Evolutionary conservation across 2,329 filamentous ascomycete species (phyloP), one percentile per base, ranked within the genome.

Genomic region (Colletotrichum zoysiae): DNA sequence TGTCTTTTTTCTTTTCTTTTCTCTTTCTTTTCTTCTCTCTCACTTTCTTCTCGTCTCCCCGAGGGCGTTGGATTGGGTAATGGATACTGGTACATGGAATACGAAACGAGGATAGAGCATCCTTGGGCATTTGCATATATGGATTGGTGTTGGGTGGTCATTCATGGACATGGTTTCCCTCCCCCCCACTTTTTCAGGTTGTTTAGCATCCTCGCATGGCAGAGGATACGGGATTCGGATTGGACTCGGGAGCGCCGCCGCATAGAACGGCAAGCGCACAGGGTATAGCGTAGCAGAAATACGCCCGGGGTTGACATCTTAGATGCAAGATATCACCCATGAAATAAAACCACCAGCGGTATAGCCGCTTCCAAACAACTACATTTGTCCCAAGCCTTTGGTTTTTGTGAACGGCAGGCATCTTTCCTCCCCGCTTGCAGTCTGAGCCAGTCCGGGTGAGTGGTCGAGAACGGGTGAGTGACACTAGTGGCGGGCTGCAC

Each of bases 81-180:
- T 71, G 56, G 65, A 30, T 65, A 65, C 33, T 30, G 70, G 61
- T 59, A 73, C 57, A 71, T 73, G 70, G 70, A 70, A 50, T 46
- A 66, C 67, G 70, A 61, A 71, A 46, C 46, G 67, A 57, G 67
- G 66, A 73, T 40, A 73, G 61, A 66, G 61, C 62, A 71, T 73
- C 67, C 70, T 62, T 53, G 66, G 66, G 70, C 70, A 65, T 71
- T 73, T 73, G 67, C 66, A 73, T 70, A 67, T 73, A 71, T 59
- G 65, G 61, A 56, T 53, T 26, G 69, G 69, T 71, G 69, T 71
- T 69, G 55, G 65, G 65, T 60, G 69, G 69, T 60, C 60, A 51
- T 71, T 71, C 46, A 69, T 64, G 65, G 64, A 65, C 53, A 69
- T 60, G 53, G 48, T 23, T 42, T 44, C 40, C 38, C 40, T 59